Base-by-base conservation (phyloP, 176 grass and related monocot genomes). In the Urochloa ruziziensis region DNA sequence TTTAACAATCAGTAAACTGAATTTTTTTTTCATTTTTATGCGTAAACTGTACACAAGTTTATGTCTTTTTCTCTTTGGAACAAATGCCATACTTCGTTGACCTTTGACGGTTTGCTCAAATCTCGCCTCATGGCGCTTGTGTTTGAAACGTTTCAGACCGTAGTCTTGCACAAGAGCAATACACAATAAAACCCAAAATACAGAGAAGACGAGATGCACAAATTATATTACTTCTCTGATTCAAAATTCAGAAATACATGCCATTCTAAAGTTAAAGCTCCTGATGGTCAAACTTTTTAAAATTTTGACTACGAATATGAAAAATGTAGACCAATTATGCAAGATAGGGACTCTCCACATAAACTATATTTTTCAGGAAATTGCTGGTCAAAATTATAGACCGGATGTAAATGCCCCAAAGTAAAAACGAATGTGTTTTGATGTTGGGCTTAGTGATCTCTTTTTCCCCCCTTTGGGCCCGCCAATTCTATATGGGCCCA, bases 1-100 rank as follows among this genome's bases (percentile, higher is more conserved):
- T 39, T 86, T 86, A 49, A 70, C 61, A 77, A 36, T 35, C 51
- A 46, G 66, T 54, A 79, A 86, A 23, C 7, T 32, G 44, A 73
- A 44, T 36, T 79, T 34, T 8, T 63, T 65, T 14, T 49, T 23
- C 0, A 2, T 3, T 53, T 47, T 54, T 40, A 8, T 40, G 23
- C 62, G 5, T 67, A 73, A 25, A 24, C 17, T 64, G 57, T 56
- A 54, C 30, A 70, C 30, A 70, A 61, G 23, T 76, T 35, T 29
- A 27, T 28, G 13, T 35, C 28, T 44, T 53, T 82, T 77, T 10
- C 63, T 71, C 35, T 62, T 86, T 77, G 23, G 46, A 71, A n/a
- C 15, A 72, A 44, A 44, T 9, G 36, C 23, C 28, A 57, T n/a
- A 36, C 9, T 54, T 62, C 18, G 6, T 67, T 66, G 14, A 23